Conservation (phyloP, 257 asterid species). For the Solanum piurae region DNA sequence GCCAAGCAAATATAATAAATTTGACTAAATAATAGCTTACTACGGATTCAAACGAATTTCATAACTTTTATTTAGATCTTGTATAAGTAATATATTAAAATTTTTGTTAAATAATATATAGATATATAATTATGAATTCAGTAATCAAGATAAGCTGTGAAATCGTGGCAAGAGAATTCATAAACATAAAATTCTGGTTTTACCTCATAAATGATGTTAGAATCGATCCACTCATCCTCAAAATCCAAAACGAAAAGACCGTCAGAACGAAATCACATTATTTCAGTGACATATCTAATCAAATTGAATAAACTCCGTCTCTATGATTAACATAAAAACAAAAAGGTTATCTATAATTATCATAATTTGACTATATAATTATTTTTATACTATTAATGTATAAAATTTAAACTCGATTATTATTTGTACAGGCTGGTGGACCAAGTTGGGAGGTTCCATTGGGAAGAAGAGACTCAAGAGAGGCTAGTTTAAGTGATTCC, state of each 20-base stretch:
- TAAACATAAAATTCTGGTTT: not conserved
- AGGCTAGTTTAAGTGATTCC: conserved; percentile 36
- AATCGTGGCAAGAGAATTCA: not conserved
- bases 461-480: conserved; percentile 42
- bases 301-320: not conserved
- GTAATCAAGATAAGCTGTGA: not conserved
- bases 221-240: not conserved
- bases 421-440: conserved; percentile 24
- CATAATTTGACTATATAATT: not conserved
- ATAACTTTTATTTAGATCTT: not conserved
- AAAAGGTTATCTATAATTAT: not conserved
- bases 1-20: too few relatives aligned
- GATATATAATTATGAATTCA: not conserved
- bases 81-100: not conserved
- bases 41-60: rapidly evolving
- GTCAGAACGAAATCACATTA: not conserved
- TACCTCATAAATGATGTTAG: too few relatives aligned
- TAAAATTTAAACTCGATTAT: not conserved
- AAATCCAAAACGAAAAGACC: not conserved
- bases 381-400: not conserved
- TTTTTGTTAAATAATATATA: not conserved
- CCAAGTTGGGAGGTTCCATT: conserved; percentile 43
- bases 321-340: too few relatives aligned
- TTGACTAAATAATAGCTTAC: not conserved
- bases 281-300: not conserved